These are phyloP conservation scores for Giardia muris DNA, from an alignment of 208 protist species.

Conservation along the genomic window DNA sequence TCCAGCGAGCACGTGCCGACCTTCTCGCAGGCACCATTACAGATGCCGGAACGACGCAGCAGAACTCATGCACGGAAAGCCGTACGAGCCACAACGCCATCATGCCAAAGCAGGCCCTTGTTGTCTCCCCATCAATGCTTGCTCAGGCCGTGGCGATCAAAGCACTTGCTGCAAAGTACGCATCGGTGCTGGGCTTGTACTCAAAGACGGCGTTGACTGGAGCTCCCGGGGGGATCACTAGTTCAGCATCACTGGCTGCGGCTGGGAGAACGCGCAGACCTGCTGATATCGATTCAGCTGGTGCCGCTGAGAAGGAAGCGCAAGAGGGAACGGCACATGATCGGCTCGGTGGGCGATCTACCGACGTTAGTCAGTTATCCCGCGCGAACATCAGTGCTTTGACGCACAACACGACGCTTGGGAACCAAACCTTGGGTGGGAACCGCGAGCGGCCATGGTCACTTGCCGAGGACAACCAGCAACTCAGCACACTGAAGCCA, in stretches of 20 bases:
- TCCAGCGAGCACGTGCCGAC: neutral
- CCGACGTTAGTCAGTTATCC: too few relatives aligned
- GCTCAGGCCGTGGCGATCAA: conserved; percentile 7
- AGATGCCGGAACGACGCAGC: neutral
- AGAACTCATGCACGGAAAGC: neutral
- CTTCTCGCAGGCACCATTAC: neutral
- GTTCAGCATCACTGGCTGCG: neutral
- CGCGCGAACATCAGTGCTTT: neutral
- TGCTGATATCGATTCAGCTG: neutral
- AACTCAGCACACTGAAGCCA: neutral
- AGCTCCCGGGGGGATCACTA: neutral
- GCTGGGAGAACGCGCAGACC: neutral
- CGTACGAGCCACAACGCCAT: neutral
- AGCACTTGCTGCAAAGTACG: neutral
- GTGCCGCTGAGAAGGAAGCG: neutral
- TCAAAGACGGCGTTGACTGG: neutral
- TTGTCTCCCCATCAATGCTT: conserved; percentile 1
- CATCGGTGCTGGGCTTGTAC: neutral
- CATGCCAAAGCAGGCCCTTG: neutral
- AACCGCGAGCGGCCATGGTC: neutral
- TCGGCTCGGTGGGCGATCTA: neutral
- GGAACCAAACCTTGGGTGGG: neutral
- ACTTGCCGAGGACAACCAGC: neutral
- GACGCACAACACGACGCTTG: neutral
- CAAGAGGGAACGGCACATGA: neutral